Percentiles rank a stretch among this genome's conserved stretches.
These are phyloP conservation scores for Penicillium alfredii DNA, from an alignment of 495 filamentous ascomycete species.

Conservation along the genomic window DNA sequence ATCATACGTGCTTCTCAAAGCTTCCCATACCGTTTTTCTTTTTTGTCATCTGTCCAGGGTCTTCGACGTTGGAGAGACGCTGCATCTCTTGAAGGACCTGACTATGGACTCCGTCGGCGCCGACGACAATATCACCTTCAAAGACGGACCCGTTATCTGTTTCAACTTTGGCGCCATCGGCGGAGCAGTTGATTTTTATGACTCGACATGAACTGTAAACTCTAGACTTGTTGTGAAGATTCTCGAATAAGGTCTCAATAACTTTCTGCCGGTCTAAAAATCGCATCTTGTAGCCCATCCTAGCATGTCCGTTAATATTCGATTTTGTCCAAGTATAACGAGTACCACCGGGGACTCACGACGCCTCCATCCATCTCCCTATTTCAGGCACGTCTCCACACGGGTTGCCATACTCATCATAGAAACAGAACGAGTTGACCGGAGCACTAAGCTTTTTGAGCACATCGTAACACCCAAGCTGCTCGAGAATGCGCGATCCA, in stretches of 20 bases:
- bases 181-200: conserved; percentile 18
- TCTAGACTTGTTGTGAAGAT: conserved; percentile 26
- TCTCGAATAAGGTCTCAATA: conserved; percentile 26
- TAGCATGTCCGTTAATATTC: too few relatives aligned
- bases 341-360: background rate
- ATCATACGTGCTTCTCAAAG: conserved; percentile 12
- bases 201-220: conserved; percentile 30
- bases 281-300: conserved; percentile 19
- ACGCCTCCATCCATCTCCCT: background rate
- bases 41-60: conserved; percentile 5
- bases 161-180: conserved; percentile 24
- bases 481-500: conserved; percentile 40
- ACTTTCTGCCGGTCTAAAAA: conserved; percentile 31
- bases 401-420: background rate
- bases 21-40: conserved; percentile 15
- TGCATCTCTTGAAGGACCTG: conserved; percentile 35
- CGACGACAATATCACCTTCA: conserved; percentile 41
- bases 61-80: conserved; percentile 17
- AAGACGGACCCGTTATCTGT: conserved; percentile 32
- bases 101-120: conserved; percentile 48
- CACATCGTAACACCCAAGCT: conserved; percentile 34
- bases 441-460: conserved; percentile 1
- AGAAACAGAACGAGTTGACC: background rate
- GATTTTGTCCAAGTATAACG: conserved; percentile 9
- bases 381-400: background rate